Conservation (phyloP, 2,329 filamentous ascomycete species). For the Scytalidium sp. region DNA sequence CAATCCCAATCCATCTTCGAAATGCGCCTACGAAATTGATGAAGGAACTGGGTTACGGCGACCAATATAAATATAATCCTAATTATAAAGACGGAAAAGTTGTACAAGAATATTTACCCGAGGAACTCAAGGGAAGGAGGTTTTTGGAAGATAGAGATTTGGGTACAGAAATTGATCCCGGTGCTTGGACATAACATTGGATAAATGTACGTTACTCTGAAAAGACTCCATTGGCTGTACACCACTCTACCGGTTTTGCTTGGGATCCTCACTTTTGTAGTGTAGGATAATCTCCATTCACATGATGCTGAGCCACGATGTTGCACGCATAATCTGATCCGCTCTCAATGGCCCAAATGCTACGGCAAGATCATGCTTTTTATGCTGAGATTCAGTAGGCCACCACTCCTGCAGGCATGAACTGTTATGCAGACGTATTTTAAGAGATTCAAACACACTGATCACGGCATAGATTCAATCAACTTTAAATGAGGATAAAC, state of each 20-base stretch:
- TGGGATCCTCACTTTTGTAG: no score
- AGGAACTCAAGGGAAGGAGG: slow-evolving; percentile 62
- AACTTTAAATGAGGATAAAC: no score
- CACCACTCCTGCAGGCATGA: no score
- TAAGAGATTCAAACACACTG: no score
- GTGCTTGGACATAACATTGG: slow-evolving; percentile 21
- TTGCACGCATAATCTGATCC: no score
- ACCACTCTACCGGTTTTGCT: background rate
- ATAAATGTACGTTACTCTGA: background rate
- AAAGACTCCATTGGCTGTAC: background rate
- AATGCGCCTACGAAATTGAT: slow-evolving; percentile 92
- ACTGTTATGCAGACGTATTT: no score
- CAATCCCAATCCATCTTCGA: slow-evolving; percentile 81
- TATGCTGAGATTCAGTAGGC: no score
- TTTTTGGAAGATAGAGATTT: slow-evolving; percentile 83
- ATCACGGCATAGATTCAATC: no score
- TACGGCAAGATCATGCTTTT: no score
- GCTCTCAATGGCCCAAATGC: no score
- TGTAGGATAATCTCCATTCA: no score
- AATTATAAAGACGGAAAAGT: slow-evolving; percentile 82
- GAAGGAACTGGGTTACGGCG: slow-evolving; percentile 81
- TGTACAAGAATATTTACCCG: slow-evolving; percentile 86
- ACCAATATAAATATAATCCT: slow-evolving; percentile 95
- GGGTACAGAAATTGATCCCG: slow-evolving; percentile 71
- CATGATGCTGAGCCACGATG: no score